These are phyloP conservation scores for Fusarium compactum DNA, from an alignment of 2,329 filamentous ascomycete genomes.

Conservation along the genomic window DNA sequence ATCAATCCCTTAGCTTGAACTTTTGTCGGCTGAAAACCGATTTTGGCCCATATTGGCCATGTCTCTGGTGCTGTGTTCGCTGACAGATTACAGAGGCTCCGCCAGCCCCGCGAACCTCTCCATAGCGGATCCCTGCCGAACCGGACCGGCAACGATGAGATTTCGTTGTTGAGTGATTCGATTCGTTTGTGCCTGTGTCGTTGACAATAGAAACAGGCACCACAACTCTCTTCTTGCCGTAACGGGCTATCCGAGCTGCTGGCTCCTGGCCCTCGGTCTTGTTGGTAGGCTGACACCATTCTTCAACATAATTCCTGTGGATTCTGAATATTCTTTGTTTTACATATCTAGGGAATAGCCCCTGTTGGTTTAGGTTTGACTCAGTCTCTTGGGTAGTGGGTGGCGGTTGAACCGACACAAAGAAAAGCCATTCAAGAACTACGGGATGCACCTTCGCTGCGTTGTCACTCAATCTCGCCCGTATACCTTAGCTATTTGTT, in stretches of 20 bases:
- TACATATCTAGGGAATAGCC: neutral
- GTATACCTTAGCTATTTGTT: neutral
- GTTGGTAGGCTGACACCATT: neutral
- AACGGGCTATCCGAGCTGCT: neutral
- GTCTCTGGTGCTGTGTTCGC: conserved; percentile 6
- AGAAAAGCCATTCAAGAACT: neutral
- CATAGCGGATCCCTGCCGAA: conserved; percentile 4
- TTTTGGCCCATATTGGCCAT: neutral
- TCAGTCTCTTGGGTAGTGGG: neutral
- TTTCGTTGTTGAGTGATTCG: neutral
- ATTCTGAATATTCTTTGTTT: neutral
- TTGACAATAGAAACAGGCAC: neutral
- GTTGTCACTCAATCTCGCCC: neutral
- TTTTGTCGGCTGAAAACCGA: neutral
- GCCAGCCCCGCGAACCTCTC: conserved; percentile 15
- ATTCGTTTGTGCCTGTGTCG: neutral
- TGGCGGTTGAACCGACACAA: neutral
- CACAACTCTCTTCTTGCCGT: neutral
- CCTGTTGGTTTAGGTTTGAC: neutral
- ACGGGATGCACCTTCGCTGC: neutral
- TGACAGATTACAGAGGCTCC: conserved; percentile 10
- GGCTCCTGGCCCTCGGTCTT: neutral
- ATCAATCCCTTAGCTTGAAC: neutral
- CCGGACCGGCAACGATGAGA: conserved; percentile 7
- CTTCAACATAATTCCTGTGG: neutral